Conservation (phyloP, 2,329 filamentous ascomycete species). For the Aspergillus sp. region DNA sequence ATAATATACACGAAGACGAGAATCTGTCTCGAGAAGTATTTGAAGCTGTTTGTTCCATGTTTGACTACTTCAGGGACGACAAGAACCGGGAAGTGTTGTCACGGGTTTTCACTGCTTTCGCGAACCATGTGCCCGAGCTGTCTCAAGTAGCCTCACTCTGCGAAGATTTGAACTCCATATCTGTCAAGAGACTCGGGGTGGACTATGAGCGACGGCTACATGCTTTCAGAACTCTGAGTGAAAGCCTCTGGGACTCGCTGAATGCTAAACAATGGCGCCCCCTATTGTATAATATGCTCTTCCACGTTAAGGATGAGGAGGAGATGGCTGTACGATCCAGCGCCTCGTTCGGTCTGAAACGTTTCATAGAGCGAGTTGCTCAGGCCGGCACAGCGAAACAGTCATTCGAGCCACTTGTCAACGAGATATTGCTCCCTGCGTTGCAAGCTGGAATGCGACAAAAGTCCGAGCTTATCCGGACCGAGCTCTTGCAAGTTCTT, state of each 20-base stretch:
- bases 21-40: slow-evolving; percentile 67
- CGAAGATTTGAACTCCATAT: slow-evolving; percentile 77
- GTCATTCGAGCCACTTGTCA: slow-evolving; percentile 60
- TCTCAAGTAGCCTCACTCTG: slow-evolving; percentile 68
- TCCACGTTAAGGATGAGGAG: slow-evolving; percentile 79
- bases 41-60: slow-evolving; percentile 73
- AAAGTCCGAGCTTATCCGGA: slow-evolving; percentile 76
- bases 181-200: slow-evolving; percentile 70
- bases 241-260: slow-evolving; percentile 59
- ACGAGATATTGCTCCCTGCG: slow-evolving; percentile 68
- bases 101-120: slow-evolving; percentile 69
- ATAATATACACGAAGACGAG: slow-evolving; percentile 56
- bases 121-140: slow-evolving; percentile 62
- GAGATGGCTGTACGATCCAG: slow-evolving; percentile 85
- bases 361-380: slow-evolving; percentile 68
- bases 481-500: slow-evolving; percentile 78
- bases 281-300: slow-evolving; percentile 84
- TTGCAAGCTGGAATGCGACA: slow-evolving; percentile 76
- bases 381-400: slow-evolving; percentile 44
- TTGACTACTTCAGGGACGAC: slow-evolving; percentile 85
- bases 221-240: slow-evolving; percentile 73
- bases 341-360: slow-evolving; percentile 75
- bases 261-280: slow-evolving; percentile 79
- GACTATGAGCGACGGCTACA: slow-evolving; percentile 80
- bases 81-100: slow-evolving; percentile 73